Percentiles rank a stretch among this genome's conserved stretches.
Evolutionary conservation across 495 filamentous ascomycete species (phyloP).

Genomic region (Xylaria acuta): DNA sequence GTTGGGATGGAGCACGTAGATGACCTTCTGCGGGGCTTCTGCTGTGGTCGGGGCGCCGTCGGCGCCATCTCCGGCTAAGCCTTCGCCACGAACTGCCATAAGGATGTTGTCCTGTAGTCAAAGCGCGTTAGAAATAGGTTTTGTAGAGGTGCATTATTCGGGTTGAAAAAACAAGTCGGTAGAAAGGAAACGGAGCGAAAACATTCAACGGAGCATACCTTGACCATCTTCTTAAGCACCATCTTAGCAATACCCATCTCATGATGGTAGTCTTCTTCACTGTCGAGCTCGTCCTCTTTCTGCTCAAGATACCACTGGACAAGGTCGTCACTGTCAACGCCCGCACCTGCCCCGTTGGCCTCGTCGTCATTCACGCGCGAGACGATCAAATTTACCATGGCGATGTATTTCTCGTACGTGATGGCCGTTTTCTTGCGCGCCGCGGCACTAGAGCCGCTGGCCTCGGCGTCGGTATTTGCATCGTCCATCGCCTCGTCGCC

Average conservation of each 20-base stretch:
- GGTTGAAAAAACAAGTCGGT: not conserved
- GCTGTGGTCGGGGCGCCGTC: constrained; percentile 53
- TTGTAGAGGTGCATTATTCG: not conserved
- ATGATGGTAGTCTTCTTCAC: constrained; percentile 75
- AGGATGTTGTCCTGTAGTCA: constrained; percentile 80
- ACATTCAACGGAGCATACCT: constrained; percentile 63
- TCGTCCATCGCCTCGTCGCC: constrained; percentile 76
- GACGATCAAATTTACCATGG: constrained; percentile 85
- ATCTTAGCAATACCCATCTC: constrained; percentile 82
- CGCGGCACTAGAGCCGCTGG: constrained; percentile 48
- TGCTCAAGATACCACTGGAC: constrained; percentile 94
- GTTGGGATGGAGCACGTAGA: constrained; percentile 96
- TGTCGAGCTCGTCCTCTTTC: constrained; percentile 81
- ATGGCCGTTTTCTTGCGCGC: constrained; percentile 79
- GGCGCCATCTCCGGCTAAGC: constrained; percentile 66
- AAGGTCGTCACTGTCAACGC: constrained; percentile 86
- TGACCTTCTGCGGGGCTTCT: constrained; percentile 59
- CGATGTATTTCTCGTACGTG: constrained; percentile 93
- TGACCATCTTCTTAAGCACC: constrained; percentile 95
- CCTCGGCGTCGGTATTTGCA: constrained; percentile 53
- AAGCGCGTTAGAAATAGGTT: not conserved
- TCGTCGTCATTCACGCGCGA: constrained; percentile 74
- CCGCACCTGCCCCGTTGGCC: constrained; percentile 77
- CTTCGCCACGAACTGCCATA: constrained; percentile 88
- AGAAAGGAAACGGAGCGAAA: constrained; percentile 30